A percentile compares a stretch with the other conserved stretches of the same genome.
Conservation (phyloP, 805 yeast species). For the Candida easanensis region DNA sequence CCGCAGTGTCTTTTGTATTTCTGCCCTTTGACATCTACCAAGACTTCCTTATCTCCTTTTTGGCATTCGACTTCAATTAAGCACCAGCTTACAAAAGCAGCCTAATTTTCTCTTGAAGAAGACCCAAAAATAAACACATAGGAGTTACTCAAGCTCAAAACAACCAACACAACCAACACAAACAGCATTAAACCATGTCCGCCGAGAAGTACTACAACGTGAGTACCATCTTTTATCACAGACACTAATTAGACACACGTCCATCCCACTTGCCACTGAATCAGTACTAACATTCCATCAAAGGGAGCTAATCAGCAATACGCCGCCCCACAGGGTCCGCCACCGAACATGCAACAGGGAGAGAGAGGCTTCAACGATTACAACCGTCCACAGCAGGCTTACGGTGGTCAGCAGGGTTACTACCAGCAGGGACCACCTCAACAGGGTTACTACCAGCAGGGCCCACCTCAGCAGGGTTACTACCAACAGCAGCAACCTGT, state of each 20-base stretch:
- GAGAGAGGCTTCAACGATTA: slow-evolving; percentile 24
- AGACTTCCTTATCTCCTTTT: no score
- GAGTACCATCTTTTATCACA: slow-evolving; percentile 3
- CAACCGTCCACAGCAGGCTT: slow-evolving; percentile 19
- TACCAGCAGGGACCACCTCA: slow-evolving; percentile 37
- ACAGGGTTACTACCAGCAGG: slow-evolving; percentile 42
- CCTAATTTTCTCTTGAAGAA: no score
- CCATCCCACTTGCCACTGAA: neutral
- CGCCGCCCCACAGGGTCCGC: slow-evolving; percentile 16
- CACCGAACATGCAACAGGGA: slow-evolving; percentile 9
- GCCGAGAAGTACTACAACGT: slow-evolving; percentile 28
- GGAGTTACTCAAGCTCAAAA: no score
- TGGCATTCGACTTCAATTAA: no score
- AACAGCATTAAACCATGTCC: slow-evolving; percentile 26
- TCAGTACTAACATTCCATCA: slow-evolving; percentile 5
- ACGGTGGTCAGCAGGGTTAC: slow-evolving; percentile 27
- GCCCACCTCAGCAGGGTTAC: slow-evolving; percentile 35
- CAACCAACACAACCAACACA: no score
- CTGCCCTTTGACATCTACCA: no score
- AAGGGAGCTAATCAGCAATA: slow-evolving; percentile 12
- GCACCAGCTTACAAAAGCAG: no score
- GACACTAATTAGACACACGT: no score
- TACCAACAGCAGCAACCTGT: slow-evolving; percentile 49
- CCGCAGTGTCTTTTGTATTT: no score
- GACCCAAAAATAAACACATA: neutral